Evolutionary conservation across 306 rosid genomes (phyloP).

Genomic region (Sicyos edulis): DNA sequence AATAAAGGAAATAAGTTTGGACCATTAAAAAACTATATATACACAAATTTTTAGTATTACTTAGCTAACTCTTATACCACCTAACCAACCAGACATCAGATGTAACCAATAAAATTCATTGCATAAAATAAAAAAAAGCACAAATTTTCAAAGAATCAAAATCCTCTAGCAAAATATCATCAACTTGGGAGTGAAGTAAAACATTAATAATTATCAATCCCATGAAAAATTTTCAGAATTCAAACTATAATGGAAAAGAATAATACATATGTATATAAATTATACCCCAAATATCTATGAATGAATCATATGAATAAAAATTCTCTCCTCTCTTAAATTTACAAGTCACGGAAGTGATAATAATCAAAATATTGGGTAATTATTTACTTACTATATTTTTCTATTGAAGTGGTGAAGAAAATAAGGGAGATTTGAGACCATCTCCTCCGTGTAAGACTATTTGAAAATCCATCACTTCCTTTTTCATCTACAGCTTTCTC

Average conservation of each 20-base stretch:
- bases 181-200: not conserved
- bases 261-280: conserved; percentile 17
- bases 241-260: conserved; percentile 18
- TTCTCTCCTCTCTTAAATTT: conserved; percentile 18
- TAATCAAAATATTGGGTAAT: conserved; percentile 18
- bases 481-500: conserved; percentile 20
- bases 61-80: not conserved
- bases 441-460: conserved; percentile 18
- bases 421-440: conserved; percentile 18
- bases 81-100: not conserved
- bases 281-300: conserved; percentile 17
- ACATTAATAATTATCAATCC: not conserved
- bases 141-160: not conserved
- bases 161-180: not conserved
- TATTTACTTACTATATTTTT: conserved; percentile 18
- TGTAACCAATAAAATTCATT: not conserved
- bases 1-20: no score
- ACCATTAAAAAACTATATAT: not conserved
- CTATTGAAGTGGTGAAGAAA: conserved; percentile 17
- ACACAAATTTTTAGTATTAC: no score
- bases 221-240: not conserved
- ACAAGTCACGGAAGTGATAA: conserved; percentile 13
- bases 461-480: conserved; percentile 15
- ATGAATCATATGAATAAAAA: conserved; percentile 19
- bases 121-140: not conserved